Conservation (phyloP, 225 moss, liverwort and hornwort species). For the Polytrichum commune region DNA sequence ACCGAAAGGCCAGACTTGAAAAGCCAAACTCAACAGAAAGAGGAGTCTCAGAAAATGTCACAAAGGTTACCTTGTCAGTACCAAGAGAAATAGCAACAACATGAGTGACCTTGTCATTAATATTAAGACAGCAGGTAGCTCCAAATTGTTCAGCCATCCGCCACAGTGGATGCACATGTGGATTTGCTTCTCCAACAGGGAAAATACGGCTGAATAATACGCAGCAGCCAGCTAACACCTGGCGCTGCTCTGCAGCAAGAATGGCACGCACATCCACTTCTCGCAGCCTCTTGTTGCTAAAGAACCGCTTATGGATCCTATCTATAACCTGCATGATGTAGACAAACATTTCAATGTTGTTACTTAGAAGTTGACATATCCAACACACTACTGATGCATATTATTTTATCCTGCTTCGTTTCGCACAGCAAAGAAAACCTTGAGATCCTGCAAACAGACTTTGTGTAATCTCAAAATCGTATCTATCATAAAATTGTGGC, state of each 20-base stretch:
- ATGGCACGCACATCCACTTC: conserved; percentile 68
- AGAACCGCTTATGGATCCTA: conserved; percentile 52
- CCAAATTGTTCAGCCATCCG: conserved; percentile 74
- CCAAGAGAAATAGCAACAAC: conserved; percentile 71
- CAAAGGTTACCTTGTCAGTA: conserved; percentile 58
- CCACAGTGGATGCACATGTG: conserved; percentile 66
- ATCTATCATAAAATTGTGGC: background rate
- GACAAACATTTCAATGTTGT: too few relatives aligned
- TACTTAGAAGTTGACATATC: too few relatives aligned
- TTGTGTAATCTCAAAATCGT: too few relatives aligned
- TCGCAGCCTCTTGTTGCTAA: conserved; percentile 40
- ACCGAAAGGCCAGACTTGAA: background rate
- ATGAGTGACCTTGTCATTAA: conserved; percentile 65
- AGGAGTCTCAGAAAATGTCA: conserved; percentile 3
- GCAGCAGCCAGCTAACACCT: conserved; percentile 54
- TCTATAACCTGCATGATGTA: conserved; percentile 45
- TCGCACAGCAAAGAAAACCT: too few relatives aligned
- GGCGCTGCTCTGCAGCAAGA: conserved; percentile 53
- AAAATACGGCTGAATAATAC: conserved; percentile 66
- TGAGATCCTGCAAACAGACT: too few relatives aligned
- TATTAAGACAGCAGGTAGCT: conserved; percentile 46
- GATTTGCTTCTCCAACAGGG: conserved; percentile 67
- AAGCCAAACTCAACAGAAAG: too few relatives aligned
- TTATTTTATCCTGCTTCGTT: too few relatives aligned
- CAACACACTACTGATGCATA: too few relatives aligned